Conservation (phyloP, 1,284 basidiomycete species). For the Meira miltonrushii region DNA sequence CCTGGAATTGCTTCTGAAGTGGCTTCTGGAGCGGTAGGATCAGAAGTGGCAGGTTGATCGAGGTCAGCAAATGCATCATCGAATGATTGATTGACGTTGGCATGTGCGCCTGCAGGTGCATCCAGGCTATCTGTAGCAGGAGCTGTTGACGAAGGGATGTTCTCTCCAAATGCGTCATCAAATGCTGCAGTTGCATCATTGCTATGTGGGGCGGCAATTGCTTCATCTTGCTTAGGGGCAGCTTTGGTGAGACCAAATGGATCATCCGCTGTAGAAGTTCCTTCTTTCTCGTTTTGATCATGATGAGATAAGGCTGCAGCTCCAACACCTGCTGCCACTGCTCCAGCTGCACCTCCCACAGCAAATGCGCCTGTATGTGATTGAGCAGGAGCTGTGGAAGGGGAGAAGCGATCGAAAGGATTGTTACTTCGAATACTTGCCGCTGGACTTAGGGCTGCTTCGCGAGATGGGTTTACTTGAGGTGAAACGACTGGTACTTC, state of each 20-base stretch:
- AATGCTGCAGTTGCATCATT: constrained; percentile 17
- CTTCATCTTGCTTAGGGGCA: constrained; percentile 20
- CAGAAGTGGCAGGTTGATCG: constrained; percentile 15
- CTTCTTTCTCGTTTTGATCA: constrained; percentile 4
- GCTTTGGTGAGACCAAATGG: constrained; percentile 33
- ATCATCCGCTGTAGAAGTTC: constrained; percentile 18
- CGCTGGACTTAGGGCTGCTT: constrained; percentile 48
- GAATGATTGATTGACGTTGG: constrained; percentile 55
- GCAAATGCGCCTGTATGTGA: constrained; percentile 45
- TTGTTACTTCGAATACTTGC: constrained; percentile 72
- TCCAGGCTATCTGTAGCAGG: background rate
- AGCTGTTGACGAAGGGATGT: constrained; percentile 23
- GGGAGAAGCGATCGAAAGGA: constrained; percentile 74
- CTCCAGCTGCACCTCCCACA: constrained; percentile 42
- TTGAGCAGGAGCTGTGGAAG: constrained; percentile 41
- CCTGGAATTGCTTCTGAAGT: background rate
- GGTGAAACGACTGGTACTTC: background rate
- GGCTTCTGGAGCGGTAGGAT: constrained; percentile 3
- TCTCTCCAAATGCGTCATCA: constrained; percentile 49
- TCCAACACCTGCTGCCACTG: constrained; percentile 32
- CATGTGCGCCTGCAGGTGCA: background rate
- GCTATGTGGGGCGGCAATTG: constrained; percentile 3
- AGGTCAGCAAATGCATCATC: constrained; percentile 55
- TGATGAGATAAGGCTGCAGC: constrained; percentile 24
- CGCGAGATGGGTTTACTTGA: background rate